phyloP scores from a whole-genome alignment of 2,329 filamentous ascomycete species.

The Alternaria brassicicola region DNA sequence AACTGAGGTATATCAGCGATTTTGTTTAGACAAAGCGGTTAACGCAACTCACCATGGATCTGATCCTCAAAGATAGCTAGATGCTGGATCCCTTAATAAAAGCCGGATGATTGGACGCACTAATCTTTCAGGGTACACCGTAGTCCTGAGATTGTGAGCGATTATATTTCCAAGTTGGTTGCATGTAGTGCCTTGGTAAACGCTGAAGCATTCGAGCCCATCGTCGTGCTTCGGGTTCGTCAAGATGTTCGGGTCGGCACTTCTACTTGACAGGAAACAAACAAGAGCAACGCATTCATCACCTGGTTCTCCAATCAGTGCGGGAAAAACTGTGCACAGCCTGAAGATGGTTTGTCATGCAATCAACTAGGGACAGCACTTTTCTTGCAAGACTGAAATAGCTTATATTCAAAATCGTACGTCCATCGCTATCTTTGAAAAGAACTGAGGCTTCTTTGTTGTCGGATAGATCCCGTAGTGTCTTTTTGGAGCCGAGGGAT shows the following conservation, averaged over 20 bases:
- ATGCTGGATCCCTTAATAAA: accelerated
- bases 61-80: background rate
- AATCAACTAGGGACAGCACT: background rate
- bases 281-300: background rate
- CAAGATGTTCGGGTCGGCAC: background rate
- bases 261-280: accelerated
- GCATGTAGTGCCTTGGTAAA: background rate
- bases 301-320: background rate
- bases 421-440: background rate
- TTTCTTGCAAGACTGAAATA: accelerated
- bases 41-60: background rate
- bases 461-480: background rate
- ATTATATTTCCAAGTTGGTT: background rate
- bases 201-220: too few species aligned
- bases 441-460: background rate
- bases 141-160: too few species aligned
- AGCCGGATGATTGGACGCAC: too few species aligned
- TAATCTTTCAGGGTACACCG: too few species aligned
- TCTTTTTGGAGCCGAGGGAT: background rate
- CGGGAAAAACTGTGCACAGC: background rate
- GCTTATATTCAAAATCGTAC: background rate
- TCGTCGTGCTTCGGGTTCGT: background rate
- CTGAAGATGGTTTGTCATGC: background rate
- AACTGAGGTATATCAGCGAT: background rate
- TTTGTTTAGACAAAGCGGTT: accelerated